Base-by-base conservation (phyloP, 768 basidiomycete genomes). In the Pseudohyphozyma bogoriensis region DNA sequence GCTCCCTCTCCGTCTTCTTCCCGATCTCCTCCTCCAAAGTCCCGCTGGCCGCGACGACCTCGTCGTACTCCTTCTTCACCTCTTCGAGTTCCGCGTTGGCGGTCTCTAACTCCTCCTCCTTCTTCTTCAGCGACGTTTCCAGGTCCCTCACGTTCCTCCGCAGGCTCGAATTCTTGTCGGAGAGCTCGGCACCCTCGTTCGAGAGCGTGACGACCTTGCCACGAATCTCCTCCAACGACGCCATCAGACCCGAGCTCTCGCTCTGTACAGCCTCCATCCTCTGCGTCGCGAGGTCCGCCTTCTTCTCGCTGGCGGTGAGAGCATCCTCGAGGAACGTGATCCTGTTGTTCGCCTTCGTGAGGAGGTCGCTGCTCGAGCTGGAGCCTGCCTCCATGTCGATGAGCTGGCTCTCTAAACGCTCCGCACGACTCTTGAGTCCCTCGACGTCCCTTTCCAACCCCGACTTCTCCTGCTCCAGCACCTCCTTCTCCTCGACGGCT, bases 151-250 rank as follows among this genome's bases (percentile, higher is more conserved):
- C 64, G 12, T 78, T 76, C 54, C 78, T 77, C 59, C 83, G 78
- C 57, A 87, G 72, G 56, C 73, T 72, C 63, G 81, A 82, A 47
- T 82, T 76, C 67, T 81, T 81, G 62, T 89, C 85, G 46, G 78
- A 77, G 12, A 87, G 78, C 61, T 85, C 81, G 18, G 86, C 74
- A 71, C 84, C 87, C 62, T 77, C 79, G 39, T 82, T 80, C 4
- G 85, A 87, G 56, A 92, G 77, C 70, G 87, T 83, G 26, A 89
- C 83, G 63, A 89, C 83, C 76, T 89, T 89, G 42, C 86, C 81
- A 33, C 85, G 81, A 82, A 89, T 85, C 73, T 89, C 87, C 64
- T 89, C 84, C 61, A 90, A 74, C n/a, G 85, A 83, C 32, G 79
- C 81, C 82, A 89, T 81, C 36, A 91, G 78, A 55, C 36, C 47